Percentiles rank a stretch among this genome's conserved stretches.
These are phyloP conservation scores for Karstenula rhodostoma DNA, from an alignment of 2,329 filamentous ascomycete genomes.

Conservation along the genomic window DNA sequence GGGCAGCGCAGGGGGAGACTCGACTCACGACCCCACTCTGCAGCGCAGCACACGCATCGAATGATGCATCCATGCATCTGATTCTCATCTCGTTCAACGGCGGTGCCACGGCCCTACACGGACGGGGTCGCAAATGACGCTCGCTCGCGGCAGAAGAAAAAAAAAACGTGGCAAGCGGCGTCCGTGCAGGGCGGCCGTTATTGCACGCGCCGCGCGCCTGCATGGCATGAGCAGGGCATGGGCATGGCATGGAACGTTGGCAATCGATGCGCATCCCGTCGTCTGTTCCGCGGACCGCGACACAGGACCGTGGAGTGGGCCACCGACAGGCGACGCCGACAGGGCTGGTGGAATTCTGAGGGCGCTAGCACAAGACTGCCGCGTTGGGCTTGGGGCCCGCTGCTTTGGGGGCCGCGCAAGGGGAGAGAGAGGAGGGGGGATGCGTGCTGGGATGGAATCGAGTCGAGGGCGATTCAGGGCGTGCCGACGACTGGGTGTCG, in stretches of 20 bases:
- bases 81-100: background rate
- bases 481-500: background rate
- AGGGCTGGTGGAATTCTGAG: constrained; percentile 2
- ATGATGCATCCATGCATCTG: too few species aligned
- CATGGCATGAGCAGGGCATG: background rate
- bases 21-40: too few species aligned
- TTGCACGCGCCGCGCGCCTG: constrained; percentile 1
- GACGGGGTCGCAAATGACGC: background rate
- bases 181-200: constrained; percentile 6
- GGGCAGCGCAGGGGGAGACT: too few species aligned
- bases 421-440: background rate
- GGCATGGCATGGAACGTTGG: too few species aligned
- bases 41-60: too few species aligned
- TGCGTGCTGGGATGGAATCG: background rate
- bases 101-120: background rate
- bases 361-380: constrained; percentile 7
- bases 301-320: too few species aligned
- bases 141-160: background rate
- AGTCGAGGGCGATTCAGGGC: background rate
- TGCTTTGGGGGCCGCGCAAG: background rate
- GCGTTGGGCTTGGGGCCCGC: background rate
- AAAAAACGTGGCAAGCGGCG: constrained; percentile 10
- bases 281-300: too few species aligned
- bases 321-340: too few species aligned
- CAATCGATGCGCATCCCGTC: too few species aligned